A percentile compares a stretch with the other conserved stretches of the same genome.
These are phyloP conservation scores for Daedalea quercina DNA, from an alignment of 768 basidiomycete species.

Conservation along the genomic window DNA sequence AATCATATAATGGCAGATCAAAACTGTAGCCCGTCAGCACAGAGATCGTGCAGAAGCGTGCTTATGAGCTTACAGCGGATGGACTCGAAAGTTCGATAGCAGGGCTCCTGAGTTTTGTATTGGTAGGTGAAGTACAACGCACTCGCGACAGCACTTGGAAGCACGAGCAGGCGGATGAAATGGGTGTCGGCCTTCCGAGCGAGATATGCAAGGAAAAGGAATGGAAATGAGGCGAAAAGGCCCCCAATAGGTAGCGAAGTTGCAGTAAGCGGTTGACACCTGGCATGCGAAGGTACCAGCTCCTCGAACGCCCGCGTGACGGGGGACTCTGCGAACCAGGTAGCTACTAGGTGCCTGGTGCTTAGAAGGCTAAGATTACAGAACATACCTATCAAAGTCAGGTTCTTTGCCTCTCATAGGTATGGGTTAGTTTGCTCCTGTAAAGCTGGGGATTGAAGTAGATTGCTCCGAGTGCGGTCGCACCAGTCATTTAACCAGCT, in stretches of 20 bases:
- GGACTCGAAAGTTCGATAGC: constrained; percentile 19
- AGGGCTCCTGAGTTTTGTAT: constrained; percentile 48
- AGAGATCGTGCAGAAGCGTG: too few species aligned
- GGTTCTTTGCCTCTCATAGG: too few species aligned
- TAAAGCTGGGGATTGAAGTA: too few species aligned
- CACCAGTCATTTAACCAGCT: too few species aligned
- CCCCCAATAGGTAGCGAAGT: not conserved
- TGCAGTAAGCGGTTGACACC: not conserved
- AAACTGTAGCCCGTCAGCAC: not conserved
- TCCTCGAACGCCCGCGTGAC: not conserved
- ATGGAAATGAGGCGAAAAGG: constrained; percentile 31
- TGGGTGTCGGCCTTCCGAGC: constrained; percentile 62
- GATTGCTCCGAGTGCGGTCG: too few species aligned
- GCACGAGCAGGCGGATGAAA: constrained; percentile 49
- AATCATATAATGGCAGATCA: constrained; percentile 23
- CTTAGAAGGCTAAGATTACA: too few species aligned
- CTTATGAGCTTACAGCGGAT: not conserved
- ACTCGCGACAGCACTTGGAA: constrained; percentile 48
- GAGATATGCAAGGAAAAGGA: constrained; percentile 65
- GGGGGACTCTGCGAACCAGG: not conserved
- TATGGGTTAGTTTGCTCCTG: too few species aligned
- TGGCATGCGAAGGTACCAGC: not conserved
- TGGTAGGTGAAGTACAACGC: constrained; percentile 43
- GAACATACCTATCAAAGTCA: too few species aligned
- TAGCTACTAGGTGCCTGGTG: too few species aligned